Base-by-base conservation (phyloP, 345 rosid species). In the Draba incana region DNA sequence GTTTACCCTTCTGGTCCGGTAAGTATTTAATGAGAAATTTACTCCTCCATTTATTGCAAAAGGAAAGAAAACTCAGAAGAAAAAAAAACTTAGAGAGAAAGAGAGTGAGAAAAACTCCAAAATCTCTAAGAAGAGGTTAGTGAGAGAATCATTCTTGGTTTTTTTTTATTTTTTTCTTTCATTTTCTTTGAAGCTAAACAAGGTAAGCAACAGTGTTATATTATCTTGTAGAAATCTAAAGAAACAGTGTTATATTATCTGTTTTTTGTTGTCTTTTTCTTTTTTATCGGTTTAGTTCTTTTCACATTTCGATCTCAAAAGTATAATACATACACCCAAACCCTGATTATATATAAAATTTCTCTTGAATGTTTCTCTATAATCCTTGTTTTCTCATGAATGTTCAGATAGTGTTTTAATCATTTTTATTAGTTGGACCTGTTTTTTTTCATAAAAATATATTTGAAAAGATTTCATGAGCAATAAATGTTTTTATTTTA, bases 11-110 rank as follows among this genome's bases (percentile, higher is more conserved):
- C 84, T 79, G 59, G 64, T 74, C 82, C 80, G 83, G 82, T 74
- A 67, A 79, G 72, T 65, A 47, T 57, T 75, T 75, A 75, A 67
- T 75, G 72, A 55, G 51, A 68, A 78, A 68, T 83, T 77, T 78
- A 80, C 78, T 58, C 24, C 75, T 50, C 69, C 69, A 84, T 83
- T 88, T 84, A 84, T 84, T 73, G 79, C 84, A 15, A 43, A 54
- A 16, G 52, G 53, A 33, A 20, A 49, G 6, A 71, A 20, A 68
- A 56, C 33, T 50, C 43, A 53, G 68, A 44, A 25, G 37, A 28
- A 35, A 15, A 62, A 61, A 48, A 47, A 68, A 47, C 15, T 62
- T n/a, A 47, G 46, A 46, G 67, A 62, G 52, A 54, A 46, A 55
- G 53, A 35, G 45, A 46, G 46, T 56, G 54, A 48, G 42, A 33